Evolutionary conservation across 495 filamentous ascomycete genomes (phyloP), one percentile per base, ranked within the genome.

Genomic region (Podospora didyma): DNA sequence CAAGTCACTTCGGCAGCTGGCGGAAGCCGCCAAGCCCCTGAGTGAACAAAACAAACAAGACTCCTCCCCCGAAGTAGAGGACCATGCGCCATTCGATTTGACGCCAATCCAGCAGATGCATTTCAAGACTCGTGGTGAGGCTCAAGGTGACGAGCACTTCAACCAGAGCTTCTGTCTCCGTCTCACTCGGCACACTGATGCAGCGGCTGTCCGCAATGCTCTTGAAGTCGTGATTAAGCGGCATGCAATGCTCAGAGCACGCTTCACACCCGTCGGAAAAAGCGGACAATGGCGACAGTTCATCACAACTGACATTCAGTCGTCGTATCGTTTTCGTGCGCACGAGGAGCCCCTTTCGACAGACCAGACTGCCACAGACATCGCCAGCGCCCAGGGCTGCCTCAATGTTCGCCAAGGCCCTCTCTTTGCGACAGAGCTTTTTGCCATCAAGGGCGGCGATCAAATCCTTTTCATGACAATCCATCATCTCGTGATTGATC

Each of bases 171-270:
- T 86, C 34, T 65, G 81, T 5, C 73, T 84, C 1, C 75, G 79
- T 1, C 34, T 86, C 16, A 74, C 71, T 31, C 68, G 69, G 26
- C 60, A 57, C 0, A 57, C 82, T 16, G 64, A 76, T 21, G 64
- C 70, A 16, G 7, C 24, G 0, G 69, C 71, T 0, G 49, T 87
- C 0, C 60, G 60, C 1, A 58, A 65, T 22, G 79, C 79, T 1
- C 61, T 83, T 26, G 71, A 79, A 47, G 68, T 68, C 0, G 67
- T 88, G 12, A 70, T 86, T 7, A 64, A 57, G 2, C 77, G 78
- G 0, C 85, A 88, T 62, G 80, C 82, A 2, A 87, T 88, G 84
- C 74, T 88, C 12, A 72, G 84, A 12, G 76, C 79, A n/a, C 75
- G 83, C 9, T 85, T 85, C 54, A 54, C 59, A 2, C 55, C 11